Evolutionary conservation across 73 alveolate species (phyloP), one percentile per base, ranked within the genome.

Genomic region (Diophrys sp.): DNA sequence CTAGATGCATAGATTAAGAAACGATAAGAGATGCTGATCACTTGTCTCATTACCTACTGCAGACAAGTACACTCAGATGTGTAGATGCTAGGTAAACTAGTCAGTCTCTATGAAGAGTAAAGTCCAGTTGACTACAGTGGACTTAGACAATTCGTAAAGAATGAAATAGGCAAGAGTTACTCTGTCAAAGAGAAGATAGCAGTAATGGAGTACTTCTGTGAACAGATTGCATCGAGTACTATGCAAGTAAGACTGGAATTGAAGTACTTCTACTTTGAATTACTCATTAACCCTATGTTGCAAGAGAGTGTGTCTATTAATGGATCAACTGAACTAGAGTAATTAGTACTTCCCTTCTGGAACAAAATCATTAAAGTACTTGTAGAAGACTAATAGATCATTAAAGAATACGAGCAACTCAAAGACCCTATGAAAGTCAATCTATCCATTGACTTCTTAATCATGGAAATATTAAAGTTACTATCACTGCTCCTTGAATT

Each of bases 211-310:
- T 68, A 68, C 29, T 25, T 31, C 29, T 25, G 54, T 24, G 11
- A 68, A 28, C 56, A 68, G 55, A 68, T 68, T n/a, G 5, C 56
- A 2, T 11, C 5, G 18, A 11, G n/a, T 44, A 68, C 25, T 31
- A n/a, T 5, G 29, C 2, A 68, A 25, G 75, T 68, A 28, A 31
- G 31, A 2, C 5, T 14, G 2, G 75, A 68, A 29, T 31, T 26
- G 2, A 68, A 68, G 29, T 68, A 68, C 75, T 68, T 23, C 75
- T 68, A 26, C 24, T 31, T 68, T 68, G 75, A 68, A 28, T 55
- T 68, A 2, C 5, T 68, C 44, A 2, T 68, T 25, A 31, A 23
- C 26, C 75, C 75, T 5, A 18, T 68, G 54, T 5, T 68, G 1
- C 26, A 25, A 68, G 54, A 68, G 2, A 68, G 56, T 68, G 75